These are phyloP conservation scores for Ceratobasidium papillatum DNA, from an alignment of 1,284 basidiomycete species.

Conservation along the genomic window DNA sequence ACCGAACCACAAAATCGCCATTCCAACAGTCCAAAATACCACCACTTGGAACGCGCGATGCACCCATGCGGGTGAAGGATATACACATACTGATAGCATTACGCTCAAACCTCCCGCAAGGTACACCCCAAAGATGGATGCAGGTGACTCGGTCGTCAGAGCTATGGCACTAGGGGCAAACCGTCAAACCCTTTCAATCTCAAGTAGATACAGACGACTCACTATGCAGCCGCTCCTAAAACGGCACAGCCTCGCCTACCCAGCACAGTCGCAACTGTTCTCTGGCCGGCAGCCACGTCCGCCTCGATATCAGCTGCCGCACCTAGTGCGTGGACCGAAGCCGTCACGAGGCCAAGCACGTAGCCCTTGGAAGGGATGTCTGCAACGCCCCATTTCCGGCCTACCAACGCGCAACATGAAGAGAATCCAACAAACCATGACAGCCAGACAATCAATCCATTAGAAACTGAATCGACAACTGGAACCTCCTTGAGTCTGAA, in stretches of 20 bases:
- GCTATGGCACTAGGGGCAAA: slow-evolving; percentile 15
- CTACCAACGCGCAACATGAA: slow-evolving; percentile 36
- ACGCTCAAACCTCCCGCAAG: slow-evolving; percentile 25
- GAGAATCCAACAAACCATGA: slow-evolving; percentile 47
- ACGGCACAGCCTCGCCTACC: slow-evolving; percentile 43
- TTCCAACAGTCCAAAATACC: slow-evolving; percentile 42
- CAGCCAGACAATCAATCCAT: slow-evolving; percentile 47
- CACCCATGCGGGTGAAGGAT: slow-evolving; percentile 30
- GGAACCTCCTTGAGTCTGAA: slow-evolving; percentile 47
- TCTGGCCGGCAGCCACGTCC: slow-evolving; percentile 46
- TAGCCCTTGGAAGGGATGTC: slow-evolving; percentile 44
- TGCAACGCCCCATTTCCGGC: slow-evolving; percentile 19
- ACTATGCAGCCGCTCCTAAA: slow-evolving; percentile 46
- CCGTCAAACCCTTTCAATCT: neutral
- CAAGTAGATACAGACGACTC: slow-evolving; percentile 17
- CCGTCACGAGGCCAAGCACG: slow-evolving; percentile 46
- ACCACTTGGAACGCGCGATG: slow-evolving; percentile 41
- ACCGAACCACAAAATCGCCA: slow-evolving; percentile 43
- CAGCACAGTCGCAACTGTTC: slow-evolving; percentile 47
- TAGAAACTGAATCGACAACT: slow-evolving; percentile 47
- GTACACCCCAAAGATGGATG: slow-evolving; percentile 35
- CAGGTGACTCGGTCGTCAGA: slow-evolving; percentile 1
- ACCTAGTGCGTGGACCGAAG: slow-evolving; percentile 48
- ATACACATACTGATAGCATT: slow-evolving; percentile 28
- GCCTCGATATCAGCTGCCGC: slow-evolving; percentile 47